Conservation (phyloP, 1,284 basidiomycete species). For the Tetrapyrgos nigripes region DNA sequence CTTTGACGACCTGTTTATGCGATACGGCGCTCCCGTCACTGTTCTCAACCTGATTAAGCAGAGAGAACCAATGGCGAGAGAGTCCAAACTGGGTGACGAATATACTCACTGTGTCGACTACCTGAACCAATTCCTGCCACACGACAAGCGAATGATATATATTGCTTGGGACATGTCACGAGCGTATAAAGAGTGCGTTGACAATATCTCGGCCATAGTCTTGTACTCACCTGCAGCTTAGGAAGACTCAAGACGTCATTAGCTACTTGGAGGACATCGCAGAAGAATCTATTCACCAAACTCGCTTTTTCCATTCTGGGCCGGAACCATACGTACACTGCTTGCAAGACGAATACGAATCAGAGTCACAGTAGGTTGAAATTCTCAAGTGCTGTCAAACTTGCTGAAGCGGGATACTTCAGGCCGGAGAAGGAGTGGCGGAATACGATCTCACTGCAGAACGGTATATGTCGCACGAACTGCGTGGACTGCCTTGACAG, state of each 20-base stretch:
- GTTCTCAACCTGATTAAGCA: constrained; percentile 97
- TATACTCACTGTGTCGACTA: constrained; percentile 94
- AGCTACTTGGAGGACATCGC: constrained; percentile 95
- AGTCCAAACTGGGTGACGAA: constrained; percentile 92
- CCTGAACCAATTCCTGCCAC: constrained; percentile 94
- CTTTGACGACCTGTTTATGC: constrained; percentile 91
- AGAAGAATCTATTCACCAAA: constrained; percentile 91
- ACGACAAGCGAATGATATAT: constrained; percentile 88
- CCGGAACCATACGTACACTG: constrained; percentile 78
- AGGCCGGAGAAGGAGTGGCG: constrained; percentile 59
- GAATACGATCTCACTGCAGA: constrained; percentile 81
- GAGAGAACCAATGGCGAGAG: constrained; percentile 81
- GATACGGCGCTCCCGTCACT: constrained; percentile 91
- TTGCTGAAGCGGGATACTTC: neutral
- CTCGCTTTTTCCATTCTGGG: constrained; percentile 94
- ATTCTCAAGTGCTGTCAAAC: neutral
- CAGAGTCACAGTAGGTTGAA: neutral
- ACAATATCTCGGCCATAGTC: neutral
- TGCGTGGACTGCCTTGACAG: constrained; percentile 98
- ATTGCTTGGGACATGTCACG: constrained; percentile 97
- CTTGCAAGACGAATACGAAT: constrained; percentile 40
- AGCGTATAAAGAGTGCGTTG: constrained; percentile 82
- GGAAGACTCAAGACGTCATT: constrained; percentile 96
- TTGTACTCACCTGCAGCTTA: constrained; percentile 34
- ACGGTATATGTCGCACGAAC: constrained; percentile 90